These are phyloP conservation scores for Penicillium sp. DNA, from an alignment of 2,329 filamentous ascomycete genomes.

Conservation along the genomic window DNA sequence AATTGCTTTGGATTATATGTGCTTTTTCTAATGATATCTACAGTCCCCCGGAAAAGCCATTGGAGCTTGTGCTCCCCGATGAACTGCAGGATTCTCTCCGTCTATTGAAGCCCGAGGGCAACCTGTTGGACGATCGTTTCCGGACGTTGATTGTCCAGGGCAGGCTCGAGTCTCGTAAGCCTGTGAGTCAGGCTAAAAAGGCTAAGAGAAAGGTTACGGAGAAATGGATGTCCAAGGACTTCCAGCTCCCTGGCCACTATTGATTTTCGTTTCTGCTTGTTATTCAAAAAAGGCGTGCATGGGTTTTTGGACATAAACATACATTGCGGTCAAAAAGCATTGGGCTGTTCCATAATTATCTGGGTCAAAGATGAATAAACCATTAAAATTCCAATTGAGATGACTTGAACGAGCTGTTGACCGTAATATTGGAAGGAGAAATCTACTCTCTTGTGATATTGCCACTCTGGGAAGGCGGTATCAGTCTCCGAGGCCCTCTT, in stretches of 20 bases:
- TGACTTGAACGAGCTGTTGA: background rate
- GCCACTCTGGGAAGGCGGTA: conserved; percentile 2
- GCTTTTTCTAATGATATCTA: conserved; percentile 17
- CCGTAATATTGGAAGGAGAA: background rate
- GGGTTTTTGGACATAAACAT: conserved; percentile 21
- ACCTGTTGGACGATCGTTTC: conserved; percentile 86
- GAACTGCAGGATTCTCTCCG: conserved; percentile 77
- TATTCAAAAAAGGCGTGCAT: conserved; percentile 22
- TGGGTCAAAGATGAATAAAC: background rate
- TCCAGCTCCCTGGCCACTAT: conserved; percentile 50
- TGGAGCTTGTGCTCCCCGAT: conserved; percentile 77
- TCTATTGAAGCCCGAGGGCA: conserved; percentile 88
- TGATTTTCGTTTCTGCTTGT: conserved; percentile 19
- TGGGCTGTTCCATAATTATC: conserved; percentile 4
- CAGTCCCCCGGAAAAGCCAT: conserved; percentile 62
- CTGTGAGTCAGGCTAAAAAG: conserved; percentile 75
- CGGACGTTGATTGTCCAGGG: conserved; percentile 81
- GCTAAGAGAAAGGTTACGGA: conserved; percentile 75
- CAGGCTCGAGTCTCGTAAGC: conserved; percentile 77
- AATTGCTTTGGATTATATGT: background rate
- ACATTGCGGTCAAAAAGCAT: conserved; percentile 14
- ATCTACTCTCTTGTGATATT: background rate
- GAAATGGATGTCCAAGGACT: conserved; percentile 99
- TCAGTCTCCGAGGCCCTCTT: background rate
- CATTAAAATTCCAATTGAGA: background rate